phyloP scores from a whole-genome alignment of 1,284 basidiomycete genomes.

The Cryptococcus sp. region DNA sequence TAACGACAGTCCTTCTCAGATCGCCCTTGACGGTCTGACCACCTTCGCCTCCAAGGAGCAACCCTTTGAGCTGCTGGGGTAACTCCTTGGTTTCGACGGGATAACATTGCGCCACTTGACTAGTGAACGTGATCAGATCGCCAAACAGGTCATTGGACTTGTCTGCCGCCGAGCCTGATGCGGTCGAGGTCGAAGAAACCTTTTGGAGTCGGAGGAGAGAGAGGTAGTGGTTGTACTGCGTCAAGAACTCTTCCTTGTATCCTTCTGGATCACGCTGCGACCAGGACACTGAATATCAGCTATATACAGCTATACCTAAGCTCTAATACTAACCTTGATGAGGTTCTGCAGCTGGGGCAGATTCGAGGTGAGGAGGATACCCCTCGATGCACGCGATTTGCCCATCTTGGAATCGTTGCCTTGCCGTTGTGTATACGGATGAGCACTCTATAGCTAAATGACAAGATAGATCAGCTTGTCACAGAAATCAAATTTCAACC shows the following conservation, averaged over 20 bases:
- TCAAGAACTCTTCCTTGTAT: slow-evolving; percentile 96
- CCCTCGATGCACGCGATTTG: slow-evolving; percentile 45
- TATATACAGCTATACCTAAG: neutral
- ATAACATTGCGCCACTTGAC: slow-evolving; percentile 82
- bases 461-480: no score
- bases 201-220: slow-evolving; percentile 73
- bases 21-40: slow-evolving; percentile 50
- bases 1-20: slow-evolving; percentile 76
- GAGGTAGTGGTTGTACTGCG: slow-evolving; percentile 97
- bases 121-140: slow-evolving; percentile 75
- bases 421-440: no score
- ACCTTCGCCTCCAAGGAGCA: slow-evolving; percentile 61
- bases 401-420: slow-evolving; percentile 29
- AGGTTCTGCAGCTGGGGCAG: slow-evolving; percentile 83
- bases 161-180: slow-evolving; percentile 31
- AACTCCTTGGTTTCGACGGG: slow-evolving; percentile 81
- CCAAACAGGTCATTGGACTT: slow-evolving; percentile 79
- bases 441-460: no score
- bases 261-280: slow-evolving; percentile 73
- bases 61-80: slow-evolving; percentile 70
- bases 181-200: slow-evolving; percentile 31
- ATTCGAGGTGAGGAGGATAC: slow-evolving; percentile 58
- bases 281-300: neutral
- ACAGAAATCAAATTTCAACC: no score
- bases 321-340: slow-evolving; percentile 64